phyloP scores from a whole-genome alignment of 208 protist species.

The Endotrypanum monterogeii region DNA sequence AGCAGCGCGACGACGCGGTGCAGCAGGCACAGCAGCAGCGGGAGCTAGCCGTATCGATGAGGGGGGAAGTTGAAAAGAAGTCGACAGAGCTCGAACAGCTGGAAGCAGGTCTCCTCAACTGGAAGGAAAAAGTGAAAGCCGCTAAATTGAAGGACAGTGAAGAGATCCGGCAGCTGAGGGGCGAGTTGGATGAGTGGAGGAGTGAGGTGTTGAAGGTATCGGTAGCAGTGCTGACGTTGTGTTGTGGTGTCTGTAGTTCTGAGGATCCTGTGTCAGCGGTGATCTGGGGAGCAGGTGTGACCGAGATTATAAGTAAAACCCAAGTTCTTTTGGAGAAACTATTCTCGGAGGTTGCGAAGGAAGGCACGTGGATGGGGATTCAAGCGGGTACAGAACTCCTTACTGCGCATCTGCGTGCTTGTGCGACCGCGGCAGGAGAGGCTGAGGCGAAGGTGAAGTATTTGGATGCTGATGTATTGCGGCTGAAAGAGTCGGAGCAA shows the following conservation, averaged over 20 bases:
- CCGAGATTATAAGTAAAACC: not conserved
- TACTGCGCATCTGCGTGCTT: not conserved
- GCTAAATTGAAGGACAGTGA: not conserved
- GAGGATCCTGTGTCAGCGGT: not conserved
- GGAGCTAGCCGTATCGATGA: not conserved
- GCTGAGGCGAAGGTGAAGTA: not conserved
- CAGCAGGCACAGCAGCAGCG: slow-evolving; percentile 3
- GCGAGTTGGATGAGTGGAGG: not conserved
- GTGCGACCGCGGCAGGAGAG: not conserved
- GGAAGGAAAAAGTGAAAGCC: not conserved
- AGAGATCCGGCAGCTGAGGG: not conserved
- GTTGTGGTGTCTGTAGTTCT: not conserved
- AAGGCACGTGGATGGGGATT: not conserved
- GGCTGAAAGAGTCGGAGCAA: slow-evolving; percentile 2
- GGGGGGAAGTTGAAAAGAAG: not conserved
- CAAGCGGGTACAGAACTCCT: not conserved
- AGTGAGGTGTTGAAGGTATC: not conserved
- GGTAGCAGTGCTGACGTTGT: not conserved
- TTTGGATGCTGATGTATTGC: slow-evolving; percentile 1
- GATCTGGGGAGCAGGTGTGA: not conserved
- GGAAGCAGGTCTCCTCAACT: not conserved
- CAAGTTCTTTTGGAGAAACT: not conserved
- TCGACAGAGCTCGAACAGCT: slow-evolving; percentile 2
- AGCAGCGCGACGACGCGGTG: not conserved
- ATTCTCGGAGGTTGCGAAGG: not conserved